Evolutionary conservation across 768 basidiomycete species (phyloP).

Genomic region (Boletus eberwhitei): DNA sequence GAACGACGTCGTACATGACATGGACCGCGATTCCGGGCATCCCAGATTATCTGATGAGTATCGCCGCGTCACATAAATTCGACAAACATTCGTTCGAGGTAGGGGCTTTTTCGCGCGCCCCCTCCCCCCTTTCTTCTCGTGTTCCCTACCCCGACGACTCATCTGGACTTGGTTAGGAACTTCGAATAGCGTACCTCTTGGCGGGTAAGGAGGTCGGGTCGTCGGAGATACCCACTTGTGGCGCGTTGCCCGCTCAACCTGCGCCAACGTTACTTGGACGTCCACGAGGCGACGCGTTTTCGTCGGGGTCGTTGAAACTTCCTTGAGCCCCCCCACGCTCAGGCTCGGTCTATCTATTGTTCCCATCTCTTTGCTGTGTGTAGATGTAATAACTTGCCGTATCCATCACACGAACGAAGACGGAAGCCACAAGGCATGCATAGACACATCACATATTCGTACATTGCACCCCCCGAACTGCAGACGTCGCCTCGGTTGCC

Average conservation of each 20-base stretch:
- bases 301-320: slow-evolving; percentile 22
- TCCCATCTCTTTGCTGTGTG: background rate
- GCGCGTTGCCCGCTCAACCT: slow-evolving; percentile 20
- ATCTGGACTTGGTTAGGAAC: slow-evolving; percentile 38
- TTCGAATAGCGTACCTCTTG: slow-evolving; percentile 45
- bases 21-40: slow-evolving; percentile 3
- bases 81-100: slow-evolving; percentile 52
- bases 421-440: background rate
- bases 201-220: slow-evolving; percentile 46
- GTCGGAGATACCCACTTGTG: slow-evolving; percentile 29
- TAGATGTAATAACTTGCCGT: background rate
- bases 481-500: too few relatives aligned
- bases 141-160: too few relatives aligned
- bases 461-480: too few relatives aligned
- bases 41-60: slow-evolving; percentile 35
- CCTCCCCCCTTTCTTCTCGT: too few relatives aligned
- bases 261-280: slow-evolving; percentile 27
- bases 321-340: slow-evolving; percentile 4
- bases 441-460: slow-evolving; percentile 4
- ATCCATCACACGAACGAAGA: background rate
- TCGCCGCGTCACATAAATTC: slow-evolving; percentile 37
- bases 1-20: slow-evolving; percentile 21
- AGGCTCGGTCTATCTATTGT: background rate
- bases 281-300: slow-evolving; percentile 32
- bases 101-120: background rate